Conservation (phyloP, 208 protist genomes). For the Leishmania mexicana region DNA sequence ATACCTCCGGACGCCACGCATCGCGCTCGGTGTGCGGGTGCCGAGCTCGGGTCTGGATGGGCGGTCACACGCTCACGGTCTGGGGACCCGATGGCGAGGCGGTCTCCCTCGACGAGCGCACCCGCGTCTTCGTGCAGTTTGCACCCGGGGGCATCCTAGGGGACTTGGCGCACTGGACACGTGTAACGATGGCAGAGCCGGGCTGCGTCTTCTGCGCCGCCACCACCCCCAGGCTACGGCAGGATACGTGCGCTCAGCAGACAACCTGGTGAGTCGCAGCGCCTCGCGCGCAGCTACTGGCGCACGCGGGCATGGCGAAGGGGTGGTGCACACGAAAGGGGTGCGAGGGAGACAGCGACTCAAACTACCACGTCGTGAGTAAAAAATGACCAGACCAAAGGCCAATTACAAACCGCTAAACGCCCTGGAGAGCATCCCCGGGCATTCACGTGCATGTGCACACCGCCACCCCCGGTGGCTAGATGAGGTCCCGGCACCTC, state of each 20-base stretch:
- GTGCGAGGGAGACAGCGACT: background rate
- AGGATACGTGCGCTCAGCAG: too few species aligned
- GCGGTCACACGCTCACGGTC: too few species aligned
- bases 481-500: background rate
- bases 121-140: background rate
- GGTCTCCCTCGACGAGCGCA: background rate
- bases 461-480: background rate
- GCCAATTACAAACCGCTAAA: background rate
- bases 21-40: too few species aligned
- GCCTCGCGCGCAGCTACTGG: background rate
- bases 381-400: background rate
- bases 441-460: background rate
- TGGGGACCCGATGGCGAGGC: background rate
- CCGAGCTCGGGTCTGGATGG: background rate
- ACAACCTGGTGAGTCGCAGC: background rate
- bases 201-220: too few species aligned
- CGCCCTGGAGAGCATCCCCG: background rate
- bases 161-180: too few species aligned
- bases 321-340: background rate
- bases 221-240: too few species aligned
- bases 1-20: background rate
- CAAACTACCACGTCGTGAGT: background rate
- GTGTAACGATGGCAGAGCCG: too few species aligned
- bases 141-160: background rate
- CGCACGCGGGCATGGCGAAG: background rate